Evolutionary conservation across 768 basidiomycete genomes (phyloP).

Genomic region (Xerocomus potaroensis): DNA sequence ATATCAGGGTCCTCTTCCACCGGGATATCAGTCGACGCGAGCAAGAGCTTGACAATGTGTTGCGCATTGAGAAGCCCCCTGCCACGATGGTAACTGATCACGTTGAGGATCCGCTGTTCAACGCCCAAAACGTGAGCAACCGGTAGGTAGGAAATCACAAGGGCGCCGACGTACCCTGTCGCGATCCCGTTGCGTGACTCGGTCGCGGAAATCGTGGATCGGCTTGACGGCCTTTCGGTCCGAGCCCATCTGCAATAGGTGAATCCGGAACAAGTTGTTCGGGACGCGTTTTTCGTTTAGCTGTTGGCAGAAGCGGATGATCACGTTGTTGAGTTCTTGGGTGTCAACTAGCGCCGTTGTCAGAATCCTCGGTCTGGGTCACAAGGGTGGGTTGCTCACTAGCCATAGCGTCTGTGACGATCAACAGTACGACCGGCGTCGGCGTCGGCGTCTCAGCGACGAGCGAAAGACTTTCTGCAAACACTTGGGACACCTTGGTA

Average conservation of each 20-base stretch:
- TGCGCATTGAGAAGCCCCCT: constrained; percentile 20
- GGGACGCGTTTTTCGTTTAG: constrained; percentile 8
- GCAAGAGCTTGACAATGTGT: constrained; percentile 17
- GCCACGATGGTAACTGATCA: constrained; percentile 23
- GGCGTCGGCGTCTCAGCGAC: constrained; percentile 2
- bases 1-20: constrained; percentile 20
- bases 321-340: constrained; percentile 8
- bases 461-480: constrained; percentile 13
- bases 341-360: constrained; percentile 8
- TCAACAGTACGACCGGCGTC: constrained; percentile 11
- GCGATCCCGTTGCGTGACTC: constrained; percentile 12
- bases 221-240: constrained; percentile 22
- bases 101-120: constrained; percentile 16
- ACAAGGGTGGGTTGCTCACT: constrained; percentile 4
- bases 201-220: constrained; percentile 20
- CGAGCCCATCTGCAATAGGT: constrained; percentile 22
- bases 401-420: constrained; percentile 20
- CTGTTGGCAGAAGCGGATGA: constrained; percentile 7
- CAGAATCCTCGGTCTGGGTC: background rate
- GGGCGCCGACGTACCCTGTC: constrained; percentile 7
- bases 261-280: constrained; percentile 20
- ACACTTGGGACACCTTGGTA: constrained; percentile 16
- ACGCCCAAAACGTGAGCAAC: too few relatives aligned
- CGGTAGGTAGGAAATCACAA: background rate
- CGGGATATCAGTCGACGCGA: constrained; percentile 16